Conservation (phyloP, 2,329 filamentous ascomycete genomes). For the Fusarium virguliforme region DNA sequence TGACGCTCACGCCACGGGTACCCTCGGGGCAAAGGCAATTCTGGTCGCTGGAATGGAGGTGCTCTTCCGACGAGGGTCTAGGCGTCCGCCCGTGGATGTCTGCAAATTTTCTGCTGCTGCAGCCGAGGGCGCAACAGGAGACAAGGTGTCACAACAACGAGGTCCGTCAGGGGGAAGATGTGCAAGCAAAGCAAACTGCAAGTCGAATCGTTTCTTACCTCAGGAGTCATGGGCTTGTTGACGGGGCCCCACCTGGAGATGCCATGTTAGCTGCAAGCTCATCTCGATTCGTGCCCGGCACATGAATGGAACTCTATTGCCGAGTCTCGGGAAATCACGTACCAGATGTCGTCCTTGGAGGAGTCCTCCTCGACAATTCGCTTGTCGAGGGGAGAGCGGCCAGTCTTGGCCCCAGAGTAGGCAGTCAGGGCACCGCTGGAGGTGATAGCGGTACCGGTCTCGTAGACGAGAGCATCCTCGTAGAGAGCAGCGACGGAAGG, state of each 20-base stretch:
- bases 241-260: conserved; percentile 87
- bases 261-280: conserved; percentile 52
- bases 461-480: conserved; percentile 98
- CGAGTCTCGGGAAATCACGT: conserved; percentile 49
- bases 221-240: conserved; percentile 98
- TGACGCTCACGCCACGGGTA: conserved; percentile 48
- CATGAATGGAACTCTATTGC: conserved; percentile 35
- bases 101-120: conserved; percentile 29
- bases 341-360: conserved; percentile 94
- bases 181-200: background rate
- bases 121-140: conserved; percentile 18
- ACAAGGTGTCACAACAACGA: conserved; percentile 24
- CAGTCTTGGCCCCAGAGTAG: conserved; percentile 98
- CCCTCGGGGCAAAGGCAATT: conserved; percentile 49
- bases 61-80: conserved; percentile 37
- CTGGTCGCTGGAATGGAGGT: conserved; percentile 46
- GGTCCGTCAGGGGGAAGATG: conserved; percentile 19
- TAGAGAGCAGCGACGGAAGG: conserved; percentile 96
- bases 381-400: conserved; percentile 97
- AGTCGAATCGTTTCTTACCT: conserved; percentile 71
- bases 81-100: conserved; percentile 39
- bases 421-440: conserved; percentile 95
- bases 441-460: conserved; percentile 97
- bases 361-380: conserved; percentile 92
- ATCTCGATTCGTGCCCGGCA: conserved; percentile 34